Conservation (phyloP, 768 basidiomycete genomes). For the Melanogaster broomeanus region DNA sequence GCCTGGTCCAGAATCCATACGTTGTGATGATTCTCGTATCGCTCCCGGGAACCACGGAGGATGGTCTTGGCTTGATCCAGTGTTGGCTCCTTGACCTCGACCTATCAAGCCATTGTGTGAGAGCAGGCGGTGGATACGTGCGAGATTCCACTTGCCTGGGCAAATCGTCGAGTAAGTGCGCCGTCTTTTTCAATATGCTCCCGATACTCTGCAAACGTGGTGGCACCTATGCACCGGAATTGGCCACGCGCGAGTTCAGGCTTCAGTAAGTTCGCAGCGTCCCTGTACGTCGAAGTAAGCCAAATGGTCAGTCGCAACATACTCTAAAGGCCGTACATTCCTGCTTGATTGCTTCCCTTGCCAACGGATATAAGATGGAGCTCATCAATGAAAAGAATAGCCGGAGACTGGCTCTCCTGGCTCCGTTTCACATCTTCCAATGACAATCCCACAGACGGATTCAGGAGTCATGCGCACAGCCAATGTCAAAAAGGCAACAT, state of each 20-base stretch:
- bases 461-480: too few relatives aligned
- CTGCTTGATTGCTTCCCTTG: conserved; percentile 6
- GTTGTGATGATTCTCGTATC: conserved; percentile 3
- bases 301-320: too few relatives aligned
- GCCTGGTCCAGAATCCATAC: conserved; percentile 9
- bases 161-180: conserved; percentile 9
- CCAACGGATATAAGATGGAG: conserved; percentile 9
- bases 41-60: conserved; percentile 7
- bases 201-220: conserved; percentile 6
- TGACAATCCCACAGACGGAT: too few relatives aligned
- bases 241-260: conserved; percentile 10
- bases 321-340: conserved; percentile 1
- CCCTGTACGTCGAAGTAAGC: background rate
- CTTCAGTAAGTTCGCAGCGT: conserved; percentile 8
- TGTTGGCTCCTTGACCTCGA: conserved; percentile 8
- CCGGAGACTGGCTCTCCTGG: conserved; percentile 9
- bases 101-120: background rate
- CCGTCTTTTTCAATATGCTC: conserved; percentile 12
- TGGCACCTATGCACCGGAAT: conserved; percentile 8
- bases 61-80: conserved; percentile 6
- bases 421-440: conserved; percentile 4
- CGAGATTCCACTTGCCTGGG: background rate
- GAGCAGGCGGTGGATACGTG: background rate
- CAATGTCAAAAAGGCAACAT: background rate
- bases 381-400: conserved; percentile 11